A percentile compares a stretch with the other conserved stretches of the same genome.
phyloP scores from a whole-genome alignment of 768 basidiomycete genomes.

The Leucosporidium creatinivorum region DNA sequence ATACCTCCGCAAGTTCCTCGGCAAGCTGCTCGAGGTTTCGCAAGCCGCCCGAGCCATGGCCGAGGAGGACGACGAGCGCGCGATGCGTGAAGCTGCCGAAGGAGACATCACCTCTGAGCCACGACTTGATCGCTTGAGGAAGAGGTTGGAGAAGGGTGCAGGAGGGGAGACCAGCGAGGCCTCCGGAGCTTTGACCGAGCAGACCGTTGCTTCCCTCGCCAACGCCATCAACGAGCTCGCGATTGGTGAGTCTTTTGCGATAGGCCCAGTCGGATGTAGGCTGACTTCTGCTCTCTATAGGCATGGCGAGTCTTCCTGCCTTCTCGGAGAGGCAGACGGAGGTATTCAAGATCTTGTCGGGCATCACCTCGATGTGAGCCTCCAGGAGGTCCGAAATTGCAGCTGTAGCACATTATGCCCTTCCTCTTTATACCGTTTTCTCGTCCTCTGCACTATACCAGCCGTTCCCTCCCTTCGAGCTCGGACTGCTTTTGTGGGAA shows the following conservation, averaged over 20 bases:
- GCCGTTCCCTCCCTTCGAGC: too few species aligned
- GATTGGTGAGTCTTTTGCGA: conserved; percentile 38
- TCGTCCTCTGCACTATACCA: too few species aligned
- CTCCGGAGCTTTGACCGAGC: conserved; percentile 52
- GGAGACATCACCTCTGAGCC: conserved; percentile 45
- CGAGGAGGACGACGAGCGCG: conserved; percentile 52
- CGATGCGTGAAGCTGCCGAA: conserved; percentile 46
- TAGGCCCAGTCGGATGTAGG: too few species aligned
- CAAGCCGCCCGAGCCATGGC: conserved; percentile 49
- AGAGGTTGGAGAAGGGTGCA: conserved; percentile 56
- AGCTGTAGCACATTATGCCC: too few species aligned
- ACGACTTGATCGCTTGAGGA: conserved; percentile 54
- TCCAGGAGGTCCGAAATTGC: too few species aligned
- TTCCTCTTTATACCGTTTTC: too few species aligned
- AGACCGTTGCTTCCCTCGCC: conserved; percentile 61
- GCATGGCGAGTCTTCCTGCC: conserved; percentile 60
- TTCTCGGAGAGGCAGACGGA: conserved; percentile 48
- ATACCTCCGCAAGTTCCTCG: conserved; percentile 62
- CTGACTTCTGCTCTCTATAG: conserved; percentile 14
- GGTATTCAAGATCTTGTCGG: conserved; percentile 37
- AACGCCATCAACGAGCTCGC: conserved; percentile 71
- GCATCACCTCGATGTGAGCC: conserved; percentile 7
- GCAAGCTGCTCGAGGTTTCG: conserved; percentile 55
- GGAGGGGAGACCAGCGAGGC: conserved; percentile 45
- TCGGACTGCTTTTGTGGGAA: too few species aligned